Conservation (phyloP, 495 filamentous ascomycete species). For the Aspergillus bertholletiae region DNA sequence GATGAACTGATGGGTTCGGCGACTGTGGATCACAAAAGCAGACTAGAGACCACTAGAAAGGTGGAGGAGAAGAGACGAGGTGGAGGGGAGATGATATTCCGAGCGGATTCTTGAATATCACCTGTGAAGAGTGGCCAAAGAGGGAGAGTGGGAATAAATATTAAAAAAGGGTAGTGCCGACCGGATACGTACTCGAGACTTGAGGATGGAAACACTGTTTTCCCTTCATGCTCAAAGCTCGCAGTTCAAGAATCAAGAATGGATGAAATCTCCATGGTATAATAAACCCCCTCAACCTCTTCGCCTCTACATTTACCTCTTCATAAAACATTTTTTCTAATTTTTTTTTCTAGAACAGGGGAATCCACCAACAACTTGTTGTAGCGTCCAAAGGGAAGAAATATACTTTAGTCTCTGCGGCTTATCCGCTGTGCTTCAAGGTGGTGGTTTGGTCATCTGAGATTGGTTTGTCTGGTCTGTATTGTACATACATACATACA, state of each 20-base stretch:
- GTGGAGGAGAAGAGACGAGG: constrained; percentile 5
- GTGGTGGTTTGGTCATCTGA: constrained; percentile 4
- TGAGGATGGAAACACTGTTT: background rate
- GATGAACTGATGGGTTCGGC: constrained; percentile 10
- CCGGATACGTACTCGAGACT: background rate
- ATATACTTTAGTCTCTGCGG: constrained; percentile 10
- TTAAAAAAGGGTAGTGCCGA: background rate
- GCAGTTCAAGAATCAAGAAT: background rate
- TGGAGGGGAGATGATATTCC: background rate
- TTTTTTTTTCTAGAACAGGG: constrained; percentile 10
- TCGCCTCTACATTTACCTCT: background rate
- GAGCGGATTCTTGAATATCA: background rate
- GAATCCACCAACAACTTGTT: constrained; percentile 6
- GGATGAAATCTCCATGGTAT: background rate
- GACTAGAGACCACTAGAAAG: constrained; percentile 7
- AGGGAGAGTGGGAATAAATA: too few species aligned
- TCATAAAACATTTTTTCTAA: background rate
- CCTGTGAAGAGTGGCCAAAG: background rate
- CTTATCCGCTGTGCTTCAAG: constrained; percentile 7
- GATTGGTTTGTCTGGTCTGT: background rate
- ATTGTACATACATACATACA: background rate
- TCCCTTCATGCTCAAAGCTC: background rate
- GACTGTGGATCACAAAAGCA: constrained; percentile 8
- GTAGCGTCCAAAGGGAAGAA: background rate
- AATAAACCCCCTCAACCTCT: background rate